phyloP scores from a whole-genome alignment of 495 filamentous ascomycete genomes.

The Aspergillus indologenus region DNA sequence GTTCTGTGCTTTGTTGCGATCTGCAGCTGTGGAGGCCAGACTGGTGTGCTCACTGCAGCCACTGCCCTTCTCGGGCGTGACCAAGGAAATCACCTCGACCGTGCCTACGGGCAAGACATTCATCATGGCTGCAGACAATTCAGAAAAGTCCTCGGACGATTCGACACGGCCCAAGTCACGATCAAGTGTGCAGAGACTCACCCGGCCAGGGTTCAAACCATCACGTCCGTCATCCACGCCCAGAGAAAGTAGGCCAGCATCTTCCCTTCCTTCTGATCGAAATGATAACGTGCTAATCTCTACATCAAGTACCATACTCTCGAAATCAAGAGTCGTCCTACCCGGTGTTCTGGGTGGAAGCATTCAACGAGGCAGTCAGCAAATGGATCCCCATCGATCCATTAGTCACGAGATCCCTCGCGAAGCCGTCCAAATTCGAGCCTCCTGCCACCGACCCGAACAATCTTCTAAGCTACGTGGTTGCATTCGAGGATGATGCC shows the following conservation, averaged over 20 bases:
- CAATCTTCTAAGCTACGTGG: conserved; percentile 76
- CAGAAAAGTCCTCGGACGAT: conserved; percentile 28
- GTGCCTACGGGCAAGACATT: conserved; percentile 37
- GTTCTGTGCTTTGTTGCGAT: conserved; percentile 81
- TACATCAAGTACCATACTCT: conserved; percentile 19
- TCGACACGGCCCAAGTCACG: conserved; percentile 14
- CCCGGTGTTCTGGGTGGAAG: conserved; percentile 93
- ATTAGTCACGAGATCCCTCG: conserved; percentile 71
- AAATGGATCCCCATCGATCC: conserved; percentile 92
- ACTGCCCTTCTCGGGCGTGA: conserved; percentile 65
- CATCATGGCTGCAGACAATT: conserved; percentile 39
- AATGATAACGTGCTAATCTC: background rate
- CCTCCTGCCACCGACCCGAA: conserved; percentile 70
- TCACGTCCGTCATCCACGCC: conserved; percentile 17
- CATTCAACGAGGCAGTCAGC: conserved; percentile 75
- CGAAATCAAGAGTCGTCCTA: conserved; percentile 51
- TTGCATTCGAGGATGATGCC: conserved; percentile 79
- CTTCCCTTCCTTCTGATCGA: background rate
- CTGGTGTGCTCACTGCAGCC: conserved; percentile 91
- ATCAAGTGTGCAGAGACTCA: conserved; percentile 36
- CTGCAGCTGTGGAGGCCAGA: conserved; percentile 73
- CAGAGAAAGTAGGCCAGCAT: conserved; percentile 3
- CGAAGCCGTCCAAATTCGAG: conserved; percentile 72
- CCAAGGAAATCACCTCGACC: conserved; percentile 45
- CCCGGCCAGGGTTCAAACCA: conserved; percentile 42